Conservation (phyloP, 805 yeast genomes). For the Dipodascopsis uninucleata region DNA sequence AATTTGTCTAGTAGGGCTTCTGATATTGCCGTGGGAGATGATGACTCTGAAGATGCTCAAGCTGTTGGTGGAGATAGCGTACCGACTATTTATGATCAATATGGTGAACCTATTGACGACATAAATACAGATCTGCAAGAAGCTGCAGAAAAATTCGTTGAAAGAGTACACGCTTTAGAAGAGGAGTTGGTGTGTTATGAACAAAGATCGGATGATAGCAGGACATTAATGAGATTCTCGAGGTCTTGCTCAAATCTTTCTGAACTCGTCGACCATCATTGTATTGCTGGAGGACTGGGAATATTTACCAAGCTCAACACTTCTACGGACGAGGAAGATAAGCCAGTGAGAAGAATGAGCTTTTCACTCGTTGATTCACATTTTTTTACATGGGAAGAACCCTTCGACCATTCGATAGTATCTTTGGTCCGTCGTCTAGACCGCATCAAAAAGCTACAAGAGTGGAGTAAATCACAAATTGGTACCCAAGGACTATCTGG, state of each 20-base stretch:
- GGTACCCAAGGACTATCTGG: conserved; percentile 23
- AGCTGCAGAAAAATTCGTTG: too few species aligned
- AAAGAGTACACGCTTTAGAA: too few species aligned
- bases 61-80: not conserved
- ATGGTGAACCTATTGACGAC: too few species aligned
- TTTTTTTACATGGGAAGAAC: conserved; percentile 24
- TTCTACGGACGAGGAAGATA: too few species aligned
- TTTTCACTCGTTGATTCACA: conserved; percentile 37
- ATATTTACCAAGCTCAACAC: too few species aligned
- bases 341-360: conserved; percentile 38
- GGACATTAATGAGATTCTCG: too few species aligned
- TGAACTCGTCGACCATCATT: too few species aligned
- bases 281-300: too few species aligned
- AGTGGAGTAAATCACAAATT: conserved; percentile 14
- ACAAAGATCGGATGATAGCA: too few species aligned
- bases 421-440: conserved; percentile 4
- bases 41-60: not conserved
- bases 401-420: conserved; percentile 22
- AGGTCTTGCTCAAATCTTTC: too few species aligned
- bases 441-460: conserved; percentile 33
- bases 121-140: too few species aligned
- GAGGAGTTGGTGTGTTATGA: too few species aligned
- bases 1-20: not conserved
- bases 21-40: not conserved
- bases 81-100: not conserved